Evolutionary conservation across 1,139 yeast species (phyloP).

Genomic region (Pichia sp.): DNA sequence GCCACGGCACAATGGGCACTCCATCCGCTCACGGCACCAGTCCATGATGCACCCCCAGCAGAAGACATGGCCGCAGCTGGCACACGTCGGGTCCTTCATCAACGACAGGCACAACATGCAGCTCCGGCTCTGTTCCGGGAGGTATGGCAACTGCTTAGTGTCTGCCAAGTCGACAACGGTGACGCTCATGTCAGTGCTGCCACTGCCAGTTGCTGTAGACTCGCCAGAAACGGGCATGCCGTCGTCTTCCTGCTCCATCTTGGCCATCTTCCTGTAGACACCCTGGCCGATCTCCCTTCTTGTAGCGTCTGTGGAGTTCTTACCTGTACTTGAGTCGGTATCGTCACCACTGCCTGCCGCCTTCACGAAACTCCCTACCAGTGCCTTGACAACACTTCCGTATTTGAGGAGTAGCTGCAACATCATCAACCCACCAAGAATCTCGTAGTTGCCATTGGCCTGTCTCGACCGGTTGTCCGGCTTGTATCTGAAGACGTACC

Average conservation of each 20-base stretch:
- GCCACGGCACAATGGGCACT: conserved; percentile 91
- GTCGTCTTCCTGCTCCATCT: too few species aligned
- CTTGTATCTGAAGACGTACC: conserved; percentile 73
- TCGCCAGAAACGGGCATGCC: too few species aligned
- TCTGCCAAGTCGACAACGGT: conserved; percentile 53
- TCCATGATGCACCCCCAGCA: conserved; percentile 92
- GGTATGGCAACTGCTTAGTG: conserved; percentile 56
- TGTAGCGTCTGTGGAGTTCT: too few species aligned
- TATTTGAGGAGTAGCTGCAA: conserved; percentile 55
- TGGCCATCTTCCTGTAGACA: too few species aligned
- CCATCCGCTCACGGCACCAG: conserved; percentile 85
- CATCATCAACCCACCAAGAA: conserved; percentile 70
- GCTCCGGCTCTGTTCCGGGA: conserved; percentile 66
- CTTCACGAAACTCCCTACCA: background rate
- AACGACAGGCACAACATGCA: conserved; percentile 83
- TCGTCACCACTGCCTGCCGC: background rate
- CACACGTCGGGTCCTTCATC: conserved; percentile 82
- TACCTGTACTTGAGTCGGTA: too few species aligned
- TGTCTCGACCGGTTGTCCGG: conserved; percentile 40
- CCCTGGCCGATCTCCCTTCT: too few species aligned
- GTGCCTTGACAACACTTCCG: conserved; percentile 26
- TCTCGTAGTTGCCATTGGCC: conserved; percentile 63
- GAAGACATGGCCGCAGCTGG: conserved; percentile 89
- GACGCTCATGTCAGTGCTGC: conserved; percentile 15
- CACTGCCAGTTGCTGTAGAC: too few species aligned